phyloP scores from a whole-genome alignment of 108 stramenopile species.

The Cyclotella kingstonii region DNA sequence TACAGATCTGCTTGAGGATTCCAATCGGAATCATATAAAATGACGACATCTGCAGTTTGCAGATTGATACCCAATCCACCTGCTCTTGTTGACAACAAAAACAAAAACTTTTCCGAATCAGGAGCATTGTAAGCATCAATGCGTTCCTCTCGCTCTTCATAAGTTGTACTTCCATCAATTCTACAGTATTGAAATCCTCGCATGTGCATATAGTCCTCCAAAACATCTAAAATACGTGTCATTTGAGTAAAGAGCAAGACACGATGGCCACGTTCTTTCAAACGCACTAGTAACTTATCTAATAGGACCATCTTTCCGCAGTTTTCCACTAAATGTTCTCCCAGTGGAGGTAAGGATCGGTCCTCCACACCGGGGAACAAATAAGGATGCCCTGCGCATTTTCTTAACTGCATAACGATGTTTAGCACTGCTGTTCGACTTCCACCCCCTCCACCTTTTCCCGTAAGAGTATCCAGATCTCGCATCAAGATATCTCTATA shows the following conservation, averaged over 20 bases:
- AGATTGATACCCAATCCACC: conserved; percentile 94
- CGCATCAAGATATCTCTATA: conserved; percentile 88
- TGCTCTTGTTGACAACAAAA: conserved; percentile 89
- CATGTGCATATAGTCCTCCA: conserved; percentile 91
- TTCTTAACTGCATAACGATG: conserved; percentile 99
- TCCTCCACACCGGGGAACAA: conserved; percentile 96
- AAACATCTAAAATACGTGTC: conserved; percentile 92
- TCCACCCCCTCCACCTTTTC: conserved; percentile 32
- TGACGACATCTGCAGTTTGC: conserved; percentile 34
- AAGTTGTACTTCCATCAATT: conserved; percentile 96
- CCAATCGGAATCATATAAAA: conserved; percentile 32
- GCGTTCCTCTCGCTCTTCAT: conserved; percentile 89
- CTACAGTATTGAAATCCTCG: conserved; percentile 92
- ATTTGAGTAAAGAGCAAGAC: conserved; percentile 98
- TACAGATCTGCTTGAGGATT: conserved; percentile 96
- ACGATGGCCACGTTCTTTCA: conserved; percentile 85
- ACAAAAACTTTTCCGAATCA: conserved; percentile 84
- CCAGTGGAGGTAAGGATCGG: conserved; percentile 73
- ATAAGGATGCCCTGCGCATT: conserved; percentile 99
- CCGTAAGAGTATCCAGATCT: conserved; percentile 81
- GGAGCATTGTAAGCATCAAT: conserved; percentile 94
- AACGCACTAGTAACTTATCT: conserved; percentile 84
- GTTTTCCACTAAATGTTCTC: conserved; percentile 87
- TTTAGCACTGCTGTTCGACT: conserved; percentile 73
- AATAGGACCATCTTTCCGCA: conserved; percentile 85